Percentiles rank a stretch among this genome's conserved stretches.
Conservation (phyloP, 257 asterid genomes). For the Cynanchum wilfordii region DNA sequence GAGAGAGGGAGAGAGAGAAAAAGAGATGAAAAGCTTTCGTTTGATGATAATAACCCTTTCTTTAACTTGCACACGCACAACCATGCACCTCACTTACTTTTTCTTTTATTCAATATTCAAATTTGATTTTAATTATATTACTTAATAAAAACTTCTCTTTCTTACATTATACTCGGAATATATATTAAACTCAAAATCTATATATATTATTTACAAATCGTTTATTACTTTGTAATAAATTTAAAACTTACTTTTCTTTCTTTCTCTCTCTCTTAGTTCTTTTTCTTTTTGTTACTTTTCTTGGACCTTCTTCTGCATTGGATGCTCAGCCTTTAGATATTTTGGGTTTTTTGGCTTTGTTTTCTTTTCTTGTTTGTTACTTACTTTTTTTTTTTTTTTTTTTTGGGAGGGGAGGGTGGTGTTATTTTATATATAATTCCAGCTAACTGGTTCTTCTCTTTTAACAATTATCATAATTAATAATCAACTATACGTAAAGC, state of each 20-base stretch:
- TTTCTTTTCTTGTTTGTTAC: background rate
- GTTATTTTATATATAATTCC: background rate
- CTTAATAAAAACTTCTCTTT: too few relatives aligned
- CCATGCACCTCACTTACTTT: slow-evolving; percentile 24
- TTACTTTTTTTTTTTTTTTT: too few relatives aligned
- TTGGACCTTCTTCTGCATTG: slow-evolving; percentile 31
- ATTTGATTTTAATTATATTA: too few relatives aligned
- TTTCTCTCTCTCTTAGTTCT: too few relatives aligned
- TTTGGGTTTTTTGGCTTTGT: slow-evolving; percentile 9
- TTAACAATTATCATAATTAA: background rate
- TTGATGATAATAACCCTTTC: slow-evolving; percentile 31
- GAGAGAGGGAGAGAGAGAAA: slow-evolving; percentile 21
- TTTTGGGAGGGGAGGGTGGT: too few relatives aligned
- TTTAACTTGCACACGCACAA: slow-evolving; percentile 39
- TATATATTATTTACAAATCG: too few relatives aligned
- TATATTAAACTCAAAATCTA: too few relatives aligned
- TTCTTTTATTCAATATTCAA: too few relatives aligned
- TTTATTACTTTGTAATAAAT: too few relatives aligned
- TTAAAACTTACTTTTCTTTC: too few relatives aligned
- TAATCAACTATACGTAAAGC: background rate
- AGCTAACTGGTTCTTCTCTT: background rate
- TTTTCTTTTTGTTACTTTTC: slow-evolving; percentile 36
- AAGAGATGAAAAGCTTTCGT: slow-evolving; percentile 19
- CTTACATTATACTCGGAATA: too few relatives aligned
- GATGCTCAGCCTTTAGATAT: slow-evolving; percentile 32